A percentile compares a stretch with the other conserved stretches of the same genome.
Conservation (phyloP, 1,284 basidiomycete species). For the Boletus subluridellus region DNA sequence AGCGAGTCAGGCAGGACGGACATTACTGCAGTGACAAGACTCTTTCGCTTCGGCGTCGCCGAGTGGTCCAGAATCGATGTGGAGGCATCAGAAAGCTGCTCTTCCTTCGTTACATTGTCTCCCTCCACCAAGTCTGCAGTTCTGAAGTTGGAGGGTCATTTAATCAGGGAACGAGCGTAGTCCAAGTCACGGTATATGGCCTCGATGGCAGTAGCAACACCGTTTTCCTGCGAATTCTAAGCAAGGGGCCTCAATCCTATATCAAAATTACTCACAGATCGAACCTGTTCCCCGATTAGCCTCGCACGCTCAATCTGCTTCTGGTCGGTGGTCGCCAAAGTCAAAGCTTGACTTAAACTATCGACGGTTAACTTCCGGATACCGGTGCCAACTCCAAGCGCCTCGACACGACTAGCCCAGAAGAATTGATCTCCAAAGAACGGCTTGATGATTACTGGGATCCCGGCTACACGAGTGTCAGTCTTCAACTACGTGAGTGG, state of each 20-base stretch:
- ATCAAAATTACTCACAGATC: constrained; percentile 50
- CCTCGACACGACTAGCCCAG: constrained; percentile 94
- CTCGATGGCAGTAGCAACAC: constrained; percentile 84
- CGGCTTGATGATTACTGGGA: constrained; percentile 93
- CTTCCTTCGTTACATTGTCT: constrained; percentile 46
- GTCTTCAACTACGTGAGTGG: not conserved
- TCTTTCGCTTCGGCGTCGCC: constrained; percentile 50
- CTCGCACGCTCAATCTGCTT: constrained; percentile 86
- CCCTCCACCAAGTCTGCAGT: constrained; percentile 40
- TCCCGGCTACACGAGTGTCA: constrained; percentile 59
- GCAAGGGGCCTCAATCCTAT: constrained; percentile 4
- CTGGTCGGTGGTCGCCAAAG: constrained; percentile 77
- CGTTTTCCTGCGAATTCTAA: constrained; percentile 66
- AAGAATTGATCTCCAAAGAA: constrained; percentile 99
- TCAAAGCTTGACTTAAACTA: constrained; percentile 72
- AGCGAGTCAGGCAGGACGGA: constrained; percentile 58
- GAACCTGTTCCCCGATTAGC: constrained; percentile 79
- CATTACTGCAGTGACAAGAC: constrained; percentile 57
- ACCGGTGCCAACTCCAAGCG: constrained; percentile 83
- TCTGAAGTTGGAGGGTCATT: constrained; percentile 45
- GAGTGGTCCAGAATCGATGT: constrained; percentile 31
- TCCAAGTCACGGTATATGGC: constrained; percentile 90
- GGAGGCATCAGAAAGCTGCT: constrained; percentile 26
- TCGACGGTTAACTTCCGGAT: constrained; percentile 84
- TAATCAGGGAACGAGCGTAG: constrained; percentile 80